phyloP scores from a whole-genome alignment of 148 eudicot species.

The Rhododendron griersonianum region DNA sequence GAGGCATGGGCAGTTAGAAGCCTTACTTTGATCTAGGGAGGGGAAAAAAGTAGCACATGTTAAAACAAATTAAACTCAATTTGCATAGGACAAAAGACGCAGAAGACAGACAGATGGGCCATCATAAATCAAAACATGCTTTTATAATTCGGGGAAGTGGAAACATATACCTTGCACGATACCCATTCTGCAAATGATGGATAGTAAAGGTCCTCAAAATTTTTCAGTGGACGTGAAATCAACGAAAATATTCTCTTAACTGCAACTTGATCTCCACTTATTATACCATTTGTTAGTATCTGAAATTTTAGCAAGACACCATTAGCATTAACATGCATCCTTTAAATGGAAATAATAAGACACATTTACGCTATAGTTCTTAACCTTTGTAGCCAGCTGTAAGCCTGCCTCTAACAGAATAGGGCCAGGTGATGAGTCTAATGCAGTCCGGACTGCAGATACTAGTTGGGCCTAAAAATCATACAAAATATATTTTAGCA shows the following conservation, averaged over 20 bases:
- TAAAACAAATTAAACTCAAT: background rate
- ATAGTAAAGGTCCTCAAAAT: constrained; percentile 89
- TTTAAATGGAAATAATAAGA: background rate
- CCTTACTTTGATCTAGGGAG: constrained; percentile 76
- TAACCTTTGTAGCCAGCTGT: constrained; percentile 92
- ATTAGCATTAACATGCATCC: constrained; percentile 11
- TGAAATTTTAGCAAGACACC: constrained; percentile 28
- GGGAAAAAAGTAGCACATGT: background rate
- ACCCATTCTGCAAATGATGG: constrained; percentile 99
- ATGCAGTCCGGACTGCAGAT: constrained; percentile 94
- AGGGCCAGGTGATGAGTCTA: constrained; percentile 83
- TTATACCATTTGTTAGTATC: constrained; percentile 80
- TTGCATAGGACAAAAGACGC: too few species aligned
- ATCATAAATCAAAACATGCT: background rate
- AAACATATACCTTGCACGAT: constrained; percentile 73
- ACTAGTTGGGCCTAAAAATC: constrained; percentile 76
- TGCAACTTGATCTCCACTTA: constrained; percentile 88
- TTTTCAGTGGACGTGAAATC: constrained; percentile 81
- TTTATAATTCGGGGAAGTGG: constrained; percentile 5
- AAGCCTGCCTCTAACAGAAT: constrained; percentile 91
- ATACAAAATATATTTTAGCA: background rate
- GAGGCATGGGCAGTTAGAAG: constrained; percentile 96
- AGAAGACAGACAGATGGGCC: background rate
- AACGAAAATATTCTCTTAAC: constrained; percentile 83
- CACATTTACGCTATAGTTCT: background rate